A percentile compares a stretch with the other conserved stretches of the same genome.
Conservation (phyloP, 2,329 filamentous ascomycete species). For the Penicillium sp. region DNA sequence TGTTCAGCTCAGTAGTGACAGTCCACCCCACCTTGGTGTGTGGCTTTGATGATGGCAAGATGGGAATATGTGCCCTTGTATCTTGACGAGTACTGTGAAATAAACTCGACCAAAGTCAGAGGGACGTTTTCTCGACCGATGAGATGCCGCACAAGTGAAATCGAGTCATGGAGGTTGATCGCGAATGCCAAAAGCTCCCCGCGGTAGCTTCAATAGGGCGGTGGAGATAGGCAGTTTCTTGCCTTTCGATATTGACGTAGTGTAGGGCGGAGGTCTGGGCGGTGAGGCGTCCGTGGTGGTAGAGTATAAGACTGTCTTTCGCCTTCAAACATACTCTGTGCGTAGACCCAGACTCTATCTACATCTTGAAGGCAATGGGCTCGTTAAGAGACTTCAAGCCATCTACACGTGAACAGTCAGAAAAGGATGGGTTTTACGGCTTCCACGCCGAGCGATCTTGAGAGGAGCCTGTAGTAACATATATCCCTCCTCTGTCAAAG, state of each 20-base stretch:
- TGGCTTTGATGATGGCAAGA: neutral
- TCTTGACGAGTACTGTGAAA: neutral
- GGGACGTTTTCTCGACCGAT: neutral
- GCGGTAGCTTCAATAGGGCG: constrained; percentile 21
- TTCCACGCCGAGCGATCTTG: too few relatives aligned
- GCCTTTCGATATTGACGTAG: constrained; percentile 30
- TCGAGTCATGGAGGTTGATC: neutral
- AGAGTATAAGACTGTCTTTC: too few relatives aligned
- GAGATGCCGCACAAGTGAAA: neutral
- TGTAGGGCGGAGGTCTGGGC: constrained; percentile 20
- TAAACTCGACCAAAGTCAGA: neutral
- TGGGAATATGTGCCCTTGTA: neutral
- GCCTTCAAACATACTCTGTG: neutral
- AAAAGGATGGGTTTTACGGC: too few relatives aligned
- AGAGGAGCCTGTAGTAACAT: too few relatives aligned
- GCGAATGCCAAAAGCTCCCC: constrained; percentile 1
- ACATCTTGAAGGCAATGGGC: too few relatives aligned
- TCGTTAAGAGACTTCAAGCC: too few relatives aligned
- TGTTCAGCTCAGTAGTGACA: constrained; percentile 14
- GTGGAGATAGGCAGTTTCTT: constrained; percentile 28
- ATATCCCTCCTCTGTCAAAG: too few relatives aligned
- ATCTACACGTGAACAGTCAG: too few relatives aligned
- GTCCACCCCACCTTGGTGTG: constrained; percentile 19
- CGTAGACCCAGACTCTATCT: too few relatives aligned
- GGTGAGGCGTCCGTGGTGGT: too few relatives aligned